Percentiles rank a stretch among this genome's conserved stretches.
These are phyloP conservation scores for Tetracentron sinense DNA, from an alignment of 164 flowering plant genomes.

Conservation along the genomic window DNA sequence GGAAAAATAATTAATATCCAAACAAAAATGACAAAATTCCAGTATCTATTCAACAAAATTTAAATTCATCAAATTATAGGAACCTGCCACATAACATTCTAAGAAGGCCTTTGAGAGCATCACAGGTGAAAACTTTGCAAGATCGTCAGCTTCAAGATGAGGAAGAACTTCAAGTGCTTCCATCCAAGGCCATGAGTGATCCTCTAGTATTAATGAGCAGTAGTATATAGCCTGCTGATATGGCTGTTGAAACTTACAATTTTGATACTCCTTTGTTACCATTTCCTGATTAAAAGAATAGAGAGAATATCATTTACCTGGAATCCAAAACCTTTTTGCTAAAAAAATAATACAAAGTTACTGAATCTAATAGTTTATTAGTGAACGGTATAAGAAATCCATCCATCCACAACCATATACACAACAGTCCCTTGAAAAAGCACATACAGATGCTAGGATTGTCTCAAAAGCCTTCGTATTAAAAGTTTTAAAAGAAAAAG, in stretches of 20 bases:
- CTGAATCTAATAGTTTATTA: too few species aligned
- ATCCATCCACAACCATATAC: too few species aligned
- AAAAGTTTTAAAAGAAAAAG: too few species aligned
- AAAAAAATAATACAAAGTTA: too few species aligned
- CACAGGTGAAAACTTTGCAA: slow-evolving; percentile 54
- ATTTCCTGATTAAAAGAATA: slow-evolving; percentile 51
- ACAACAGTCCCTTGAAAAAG: too few species aligned
- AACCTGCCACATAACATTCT: slow-evolving; percentile 89
- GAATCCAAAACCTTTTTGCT: too few species aligned
- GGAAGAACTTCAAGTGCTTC: slow-evolving; percentile 79
- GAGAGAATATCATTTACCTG: not conserved
- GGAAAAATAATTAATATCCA: not conserved
- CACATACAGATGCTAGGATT: too few species aligned
- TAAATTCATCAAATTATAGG: not conserved
- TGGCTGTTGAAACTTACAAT: slow-evolving; percentile 88
- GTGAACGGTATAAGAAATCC: too few species aligned
- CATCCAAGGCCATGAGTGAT: slow-evolving; percentile 78
- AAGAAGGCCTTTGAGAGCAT: slow-evolving; percentile 77
- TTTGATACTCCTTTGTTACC: slow-evolving; percentile 69
- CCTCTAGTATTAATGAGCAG: slow-evolving; percentile 69
- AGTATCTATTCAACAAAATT: not conserved
- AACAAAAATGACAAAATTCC: not conserved
- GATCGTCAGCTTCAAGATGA: slow-evolving; percentile 59
- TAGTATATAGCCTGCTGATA: slow-evolving; percentile 85
- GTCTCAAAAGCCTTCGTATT: too few species aligned